Evolutionary conservation across 495 filamentous ascomycete species (phyloP), one percentile per base, ranked within the genome.

Genomic region (Alectoria sarmentosa): DNA sequence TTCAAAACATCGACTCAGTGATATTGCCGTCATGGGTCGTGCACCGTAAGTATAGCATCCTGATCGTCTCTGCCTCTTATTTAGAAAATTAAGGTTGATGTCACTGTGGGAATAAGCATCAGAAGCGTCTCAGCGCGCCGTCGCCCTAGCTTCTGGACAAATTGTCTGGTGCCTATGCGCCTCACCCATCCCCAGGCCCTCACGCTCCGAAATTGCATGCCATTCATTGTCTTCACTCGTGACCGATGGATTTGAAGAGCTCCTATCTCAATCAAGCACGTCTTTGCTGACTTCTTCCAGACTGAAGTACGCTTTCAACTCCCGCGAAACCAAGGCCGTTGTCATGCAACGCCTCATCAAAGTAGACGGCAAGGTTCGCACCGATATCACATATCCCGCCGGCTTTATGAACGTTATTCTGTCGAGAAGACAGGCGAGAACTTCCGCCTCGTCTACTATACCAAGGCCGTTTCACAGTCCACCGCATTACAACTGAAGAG

Each of bases 111-210:
- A 96, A 93, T 86, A 98, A 98, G 86, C 95, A 98, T 82, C 92
- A 96, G 79, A 98, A 98, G 93, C 91, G 94, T 84, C 85, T 98
- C 74, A 92, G 90, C 78, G 94, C 94, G 77, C 94, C 94, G 73
- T 93, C 90, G 77, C 94, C 98, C 86, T 98, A 95, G 94, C 90
- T 98, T 74, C 84, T 98, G 75, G 94, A 98, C 88, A 98, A 98
- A 82, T 87, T 98, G 70, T 96, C 91, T 77, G 94, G 93, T 77
- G 86, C 89, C 83, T 98, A 97, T 79, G 94, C 94, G 72, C 94
- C 94, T 76, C 90, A 90, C 78, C 88, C 94, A 67, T 96, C 92
- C 66, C 84, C 93, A 72, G 94, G 94, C 88, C 94, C 94, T 76
- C 95, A 98, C 87, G 98, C 86, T 95, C 77, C 87, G 94, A 74